Percentiles rank a stretch among this genome's conserved stretches.
Evolutionary conservation across 768 basidiomycete genomes (phyloP).

Genomic region (Leccinum longicurvipes): DNA sequence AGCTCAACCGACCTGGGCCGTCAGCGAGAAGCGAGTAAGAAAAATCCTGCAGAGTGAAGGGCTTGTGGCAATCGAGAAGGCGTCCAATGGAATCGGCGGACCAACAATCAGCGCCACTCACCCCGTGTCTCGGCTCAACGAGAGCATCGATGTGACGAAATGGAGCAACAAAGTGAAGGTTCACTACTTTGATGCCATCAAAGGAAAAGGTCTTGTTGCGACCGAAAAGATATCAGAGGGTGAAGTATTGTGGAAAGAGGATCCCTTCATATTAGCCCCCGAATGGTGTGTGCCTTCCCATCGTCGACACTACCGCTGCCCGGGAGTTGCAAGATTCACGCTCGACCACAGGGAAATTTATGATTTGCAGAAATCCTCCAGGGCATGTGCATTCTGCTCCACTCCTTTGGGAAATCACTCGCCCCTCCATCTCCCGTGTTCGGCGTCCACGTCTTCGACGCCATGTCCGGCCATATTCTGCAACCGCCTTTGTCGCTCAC

Average conservation of each 20-base stretch:
- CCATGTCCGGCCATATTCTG: conserved; percentile 72
- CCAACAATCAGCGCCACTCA: conserved; percentile 29
- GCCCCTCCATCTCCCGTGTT: conserved; percentile 51
- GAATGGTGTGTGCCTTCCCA: conserved; percentile 55
- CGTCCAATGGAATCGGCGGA: neutral
- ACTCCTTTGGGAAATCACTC: conserved; percentile 49
- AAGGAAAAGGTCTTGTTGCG: conserved; percentile 84
- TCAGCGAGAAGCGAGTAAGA: conserved; percentile 79
- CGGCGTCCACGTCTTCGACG: conserved; percentile 38
- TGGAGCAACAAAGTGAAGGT: conserved; percentile 68
- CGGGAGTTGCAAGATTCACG: neutral
- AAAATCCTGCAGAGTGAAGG: conserved; percentile 66
- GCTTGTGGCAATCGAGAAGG: conserved; percentile 33
- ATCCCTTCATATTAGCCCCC: conserved; percentile 78
- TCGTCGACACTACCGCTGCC: neutral
- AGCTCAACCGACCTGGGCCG: conserved; percentile 63
- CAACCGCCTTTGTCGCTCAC: conserved; percentile 69
- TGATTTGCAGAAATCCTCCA: conserved; percentile 56
- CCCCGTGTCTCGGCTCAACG: conserved; percentile 64
- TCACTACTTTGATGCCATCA: conserved; percentile 61
- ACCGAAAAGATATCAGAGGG: conserved; percentile 62
- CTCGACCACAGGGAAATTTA: conserved; percentile 63
- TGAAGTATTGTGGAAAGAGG: conserved; percentile 82
- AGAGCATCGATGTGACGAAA: conserved; percentile 55
- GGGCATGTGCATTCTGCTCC: conserved; percentile 73